Base-by-base conservation (phyloP, 1,284 basidiomycete species). In the Cutaneotrichosporon arboriforme region DNA sequence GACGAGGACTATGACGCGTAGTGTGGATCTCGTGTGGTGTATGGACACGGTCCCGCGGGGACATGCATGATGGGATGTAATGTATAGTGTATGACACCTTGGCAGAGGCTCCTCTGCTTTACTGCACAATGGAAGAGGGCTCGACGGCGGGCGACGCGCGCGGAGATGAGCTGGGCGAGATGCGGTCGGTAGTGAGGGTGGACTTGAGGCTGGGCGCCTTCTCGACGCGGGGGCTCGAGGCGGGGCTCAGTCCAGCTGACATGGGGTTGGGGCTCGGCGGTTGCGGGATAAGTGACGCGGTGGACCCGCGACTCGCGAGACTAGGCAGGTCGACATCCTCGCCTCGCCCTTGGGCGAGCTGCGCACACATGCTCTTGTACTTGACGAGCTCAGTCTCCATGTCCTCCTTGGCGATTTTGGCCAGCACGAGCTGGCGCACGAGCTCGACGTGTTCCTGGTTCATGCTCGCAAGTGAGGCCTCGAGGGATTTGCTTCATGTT, bases 351-450 rank as follows among this genome's bases (percentile, higher is more conserved):
- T 58, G 57, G 3, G 53, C 48, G 7, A 59, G 51, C 34, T 42
- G 21, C 13, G 79, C 88, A 71, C 65, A 90, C 88, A 92, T 74
- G 36, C 92, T 76, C 73, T 94, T 96, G 74, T 92, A 96, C 39
- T 86, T 83, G 34, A 96, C 90, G 10, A 96, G 81, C 70, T 96
- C 88, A 51, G 83, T 81, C 72, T 96, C 92, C 56, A 90, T 79
- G 67, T 94, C 90, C 70, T 97, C 92, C 64, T 88, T 87, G 55
- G 85, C 83, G 34, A 96, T 77, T 51, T 91, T 83, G 55, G 84
- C 80, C 77, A 85, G 88, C 4, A 97, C 92, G 4, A 96, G 81
- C 69, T 94, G 87, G 64, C 92, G 91, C 81, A 94, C 74, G 14
- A 73, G 55, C 39, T 70, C 76, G 55, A 77, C 77, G 50, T 76